Base-by-base conservation (phyloP, 164 flowering plant genomes). In the Magnolia kwangsiensis region DNA sequence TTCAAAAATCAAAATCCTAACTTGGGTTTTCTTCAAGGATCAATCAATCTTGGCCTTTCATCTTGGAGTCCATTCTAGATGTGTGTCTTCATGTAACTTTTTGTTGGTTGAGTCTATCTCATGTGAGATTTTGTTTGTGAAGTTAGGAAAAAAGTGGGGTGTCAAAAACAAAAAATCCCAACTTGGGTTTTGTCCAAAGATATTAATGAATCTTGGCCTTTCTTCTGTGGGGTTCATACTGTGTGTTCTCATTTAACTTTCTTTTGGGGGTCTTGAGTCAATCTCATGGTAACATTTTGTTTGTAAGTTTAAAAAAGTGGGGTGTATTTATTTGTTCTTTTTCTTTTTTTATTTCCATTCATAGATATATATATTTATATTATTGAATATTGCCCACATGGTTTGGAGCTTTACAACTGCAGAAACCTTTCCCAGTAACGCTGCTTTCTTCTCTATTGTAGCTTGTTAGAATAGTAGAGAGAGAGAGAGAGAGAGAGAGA, bases 381-480 rank as follows among this genome's bases (percentile, higher is more conserved):
- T 76, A 80, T 82, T 77, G 79, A 83, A 80, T 67, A 74, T 67
- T 77, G 79, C 80, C 78, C 82, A 83, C 79, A 82, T 82, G 85
- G 82, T 75, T 68, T 75, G 20, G 68, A 81, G 87, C 78, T 83
- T 83, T 83, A 82, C 88, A 86, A 87, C 82, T 83, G 81, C 85
- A 80, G 86, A 89, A 85, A 83, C 90, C 84, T 86, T 87, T 77
- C 87, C 78, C 84, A 83, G 77, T 82, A 72, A 83, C 82, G 85
- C 84, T 76, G 29, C 80, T 77, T 84, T 75, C 80, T 72, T 24
- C 6, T 23, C 45, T 24, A 14, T 63, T 78, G 82, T 81, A 81
- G 81, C 66, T 70, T 69, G 72, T 31, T 67, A 55, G 67, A 77
- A 68, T 31, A 71, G 78, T 67, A 51, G 64, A 7, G 72, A 76